These are phyloP conservation scores for Saccharomyces hybrid DNA, from an alignment of 1,139 yeast species.

Conservation along the genomic window DNA sequence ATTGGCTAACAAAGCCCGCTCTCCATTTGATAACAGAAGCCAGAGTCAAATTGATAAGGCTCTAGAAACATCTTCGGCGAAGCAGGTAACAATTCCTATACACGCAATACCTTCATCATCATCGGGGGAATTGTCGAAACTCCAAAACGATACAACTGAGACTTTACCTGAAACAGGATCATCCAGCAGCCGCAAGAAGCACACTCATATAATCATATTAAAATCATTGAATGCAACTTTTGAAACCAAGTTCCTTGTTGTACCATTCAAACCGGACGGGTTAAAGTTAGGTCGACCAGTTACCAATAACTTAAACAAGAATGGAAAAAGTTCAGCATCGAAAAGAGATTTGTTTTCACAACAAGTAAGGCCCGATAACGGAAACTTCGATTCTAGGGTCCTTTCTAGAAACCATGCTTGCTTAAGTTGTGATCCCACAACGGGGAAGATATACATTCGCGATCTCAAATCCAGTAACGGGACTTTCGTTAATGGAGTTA, in stretches of 20 bases:
- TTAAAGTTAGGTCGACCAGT: conserved; percentile 78
- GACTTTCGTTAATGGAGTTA: conserved; percentile 74
- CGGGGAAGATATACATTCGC: conserved; percentile 64
- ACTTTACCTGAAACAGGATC: neutral
- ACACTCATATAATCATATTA: conserved; percentile 49
- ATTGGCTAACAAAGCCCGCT: neutral
- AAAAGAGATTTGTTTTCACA: conserved; percentile 31
- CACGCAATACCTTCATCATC: neutral
- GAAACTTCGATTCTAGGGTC: conserved; percentile 90
- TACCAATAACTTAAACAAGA: conserved; percentile 35
- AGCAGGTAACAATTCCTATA: neutral
- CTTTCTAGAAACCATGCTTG: conserved; percentile 92
- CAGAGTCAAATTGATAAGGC: neutral
- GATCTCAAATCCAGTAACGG: conserved; percentile 93
- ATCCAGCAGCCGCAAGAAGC: conserved; percentile 16
- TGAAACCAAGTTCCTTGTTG: conserved; percentile 64
- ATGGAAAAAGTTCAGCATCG: neutral
- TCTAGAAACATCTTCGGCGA: neutral
- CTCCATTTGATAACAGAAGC: neutral
- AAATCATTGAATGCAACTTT: conserved; percentile 74
- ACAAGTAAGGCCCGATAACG: conserved; percentile 56
- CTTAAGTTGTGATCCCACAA: conserved; percentile 61
- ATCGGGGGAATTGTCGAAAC: neutral
- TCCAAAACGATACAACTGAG: conserved; percentile 4
- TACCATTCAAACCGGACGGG: conserved; percentile 76